Evolutionary conservation across 495 filamentous ascomycete species (phyloP).

Genomic region (Immersiella caudata): DNA sequence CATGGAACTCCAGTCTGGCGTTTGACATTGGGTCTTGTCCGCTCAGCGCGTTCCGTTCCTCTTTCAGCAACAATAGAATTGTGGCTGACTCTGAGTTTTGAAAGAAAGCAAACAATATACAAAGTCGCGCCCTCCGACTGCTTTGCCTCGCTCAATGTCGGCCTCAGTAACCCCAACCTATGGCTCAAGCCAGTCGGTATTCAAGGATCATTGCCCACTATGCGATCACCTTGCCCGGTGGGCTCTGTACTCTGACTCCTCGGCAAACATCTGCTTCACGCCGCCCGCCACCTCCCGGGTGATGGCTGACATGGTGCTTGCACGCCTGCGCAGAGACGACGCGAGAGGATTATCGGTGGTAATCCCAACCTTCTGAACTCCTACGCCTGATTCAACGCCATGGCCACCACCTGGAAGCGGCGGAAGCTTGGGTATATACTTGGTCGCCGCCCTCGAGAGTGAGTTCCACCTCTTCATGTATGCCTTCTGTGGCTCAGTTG

Average conservation of each 20-base stretch:
- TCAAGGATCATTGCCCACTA: neutral
- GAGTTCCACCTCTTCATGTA: neutral
- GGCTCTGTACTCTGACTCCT: conserved; percentile 6
- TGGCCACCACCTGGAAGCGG: neutral
- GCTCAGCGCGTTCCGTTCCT: too few relatives aligned
- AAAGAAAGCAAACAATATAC: too few relatives aligned
- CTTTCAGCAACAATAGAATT: too few relatives aligned
- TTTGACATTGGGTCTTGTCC: too few relatives aligned
- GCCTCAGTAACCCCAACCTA: neutral
- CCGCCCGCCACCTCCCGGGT: conserved; percentile 1
- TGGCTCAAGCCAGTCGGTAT: neutral
- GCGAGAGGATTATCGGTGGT: neutral
- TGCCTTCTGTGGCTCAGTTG: neutral
- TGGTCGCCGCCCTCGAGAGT: neutral
- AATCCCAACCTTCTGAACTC: neutral
- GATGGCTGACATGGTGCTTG: neutral
- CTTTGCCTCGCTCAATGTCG: too few relatives aligned
- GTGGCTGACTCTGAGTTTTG: too few relatives aligned
- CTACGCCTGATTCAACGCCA: neutral
- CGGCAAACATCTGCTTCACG: conserved; percentile 13
- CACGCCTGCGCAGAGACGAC: neutral
- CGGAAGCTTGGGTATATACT: neutral
- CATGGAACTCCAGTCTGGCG: too few relatives aligned
- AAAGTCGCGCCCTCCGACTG: too few relatives aligned
- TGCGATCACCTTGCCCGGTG: neutral